Evolutionary conservation across 768 basidiomycete genomes (phyloP).

Genomic region (Suillus bovinus): DNA sequence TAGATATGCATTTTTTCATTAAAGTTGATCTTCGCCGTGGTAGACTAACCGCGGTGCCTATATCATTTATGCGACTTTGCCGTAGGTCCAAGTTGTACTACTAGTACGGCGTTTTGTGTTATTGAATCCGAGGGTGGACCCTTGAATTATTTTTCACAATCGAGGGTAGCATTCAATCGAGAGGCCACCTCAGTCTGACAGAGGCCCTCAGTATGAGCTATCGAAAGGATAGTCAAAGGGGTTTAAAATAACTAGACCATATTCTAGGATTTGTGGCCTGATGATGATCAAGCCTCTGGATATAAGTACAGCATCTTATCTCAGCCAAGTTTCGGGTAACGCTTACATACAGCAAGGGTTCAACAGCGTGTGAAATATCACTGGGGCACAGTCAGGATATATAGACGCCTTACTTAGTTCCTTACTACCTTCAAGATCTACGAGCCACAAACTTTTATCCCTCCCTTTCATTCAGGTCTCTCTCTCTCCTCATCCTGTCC

Average conservation of each 20-base stretch:
- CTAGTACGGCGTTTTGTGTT: not conserved
- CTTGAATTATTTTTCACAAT: not conserved
- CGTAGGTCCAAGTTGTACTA: not conserved
- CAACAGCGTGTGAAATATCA: not conserved
- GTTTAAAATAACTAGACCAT: not conserved
- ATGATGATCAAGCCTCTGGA: not conserved
- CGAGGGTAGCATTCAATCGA: not conserved
- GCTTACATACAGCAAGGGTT: not conserved
- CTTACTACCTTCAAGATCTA: constrained; percentile 4
- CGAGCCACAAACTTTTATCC: constrained; percentile 1
- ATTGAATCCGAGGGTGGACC: constrained; percentile 3
- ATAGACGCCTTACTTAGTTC: constrained; percentile 1
- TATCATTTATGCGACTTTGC: constrained; percentile 1
- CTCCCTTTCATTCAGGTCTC: constrained; percentile 8
- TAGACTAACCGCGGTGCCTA: not conserved
- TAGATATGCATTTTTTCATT: constrained; percentile 5
- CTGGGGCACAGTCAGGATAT: not conserved
- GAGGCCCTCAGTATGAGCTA: not conserved
- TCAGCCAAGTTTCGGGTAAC: not conserved
- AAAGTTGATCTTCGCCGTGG: not conserved
- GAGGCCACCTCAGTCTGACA: not conserved
- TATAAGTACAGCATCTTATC: constrained; percentile 1
- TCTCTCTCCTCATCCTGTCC: not conserved
- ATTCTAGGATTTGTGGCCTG: not conserved
- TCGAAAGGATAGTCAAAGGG: not conserved